These are phyloP conservation scores for Xylariaceae sp. DNA, from an alignment of 2,329 filamentous ascomycete genomes.

Conservation along the genomic window DNA sequence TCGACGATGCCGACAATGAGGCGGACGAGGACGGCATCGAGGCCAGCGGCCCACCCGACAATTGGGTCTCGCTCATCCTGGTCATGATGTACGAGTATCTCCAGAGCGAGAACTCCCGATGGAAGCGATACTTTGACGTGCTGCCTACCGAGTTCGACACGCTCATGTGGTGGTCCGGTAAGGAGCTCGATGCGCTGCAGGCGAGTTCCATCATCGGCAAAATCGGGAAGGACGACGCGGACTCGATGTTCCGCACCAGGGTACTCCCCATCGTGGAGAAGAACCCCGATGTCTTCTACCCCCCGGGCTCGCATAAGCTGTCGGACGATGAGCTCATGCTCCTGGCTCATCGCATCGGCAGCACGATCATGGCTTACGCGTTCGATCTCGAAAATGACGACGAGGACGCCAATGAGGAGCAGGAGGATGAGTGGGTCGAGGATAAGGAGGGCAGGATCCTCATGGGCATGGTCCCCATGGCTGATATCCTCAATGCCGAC, in stretches of 20 bases:
- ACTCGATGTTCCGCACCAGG: slow-evolving; percentile 57
- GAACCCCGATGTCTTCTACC: slow-evolving; percentile 43
- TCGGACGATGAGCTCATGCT: slow-evolving; percentile 41
- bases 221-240: slow-evolving; percentile 68
- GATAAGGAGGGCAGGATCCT: slow-evolving; percentile 51
- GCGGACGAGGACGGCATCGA: slow-evolving; percentile 33
- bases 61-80: slow-evolving; percentile 61
- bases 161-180: slow-evolving; percentile 79
- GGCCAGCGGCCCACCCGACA: slow-evolving; percentile 37
- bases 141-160: slow-evolving; percentile 71
- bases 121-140: slow-evolving; percentile 73
- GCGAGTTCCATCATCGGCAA: slow-evolving; percentile 71
- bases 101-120: slow-evolving; percentile 55
- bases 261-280: slow-evolving; percentile 47
- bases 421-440: slow-evolving; percentile 60
- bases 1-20: slow-evolving; percentile 34
- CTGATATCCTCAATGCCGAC: slow-evolving; percentile 85
- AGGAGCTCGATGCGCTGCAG: slow-evolving; percentile 67
- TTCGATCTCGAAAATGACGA: slow-evolving; percentile 66
- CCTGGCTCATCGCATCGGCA: slow-evolving; percentile 74
- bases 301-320: slow-evolving; percentile 28
- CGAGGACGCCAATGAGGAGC: slow-evolving; percentile 50
- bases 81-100: slow-evolving; percentile 73
- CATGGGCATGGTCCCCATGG: slow-evolving; percentile 88
- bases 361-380: slow-evolving; percentile 86